Evolutionary conservation across 2,329 filamentous ascomycete species (phyloP), one percentile per base, ranked within the genome.

Genomic region (Berkeleyomyces rouxiae): DNA sequence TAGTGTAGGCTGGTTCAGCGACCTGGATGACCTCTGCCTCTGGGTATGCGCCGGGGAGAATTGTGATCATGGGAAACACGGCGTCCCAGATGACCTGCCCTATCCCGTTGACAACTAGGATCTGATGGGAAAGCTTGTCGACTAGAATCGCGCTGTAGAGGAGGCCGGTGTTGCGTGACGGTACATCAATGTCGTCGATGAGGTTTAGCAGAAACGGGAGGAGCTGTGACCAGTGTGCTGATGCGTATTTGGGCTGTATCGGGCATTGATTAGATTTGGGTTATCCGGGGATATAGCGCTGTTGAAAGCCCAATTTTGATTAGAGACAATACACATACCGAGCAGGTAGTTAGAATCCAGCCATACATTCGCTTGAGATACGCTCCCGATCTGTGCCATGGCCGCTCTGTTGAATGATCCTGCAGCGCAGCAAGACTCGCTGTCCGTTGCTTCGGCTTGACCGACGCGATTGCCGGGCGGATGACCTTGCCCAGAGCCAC

Each of bases 11-110:
- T 5, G 78, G 76, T 4, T 72, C 69, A 0, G 96, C 78, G 2
- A 96, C 74, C 1, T 70, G 68, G 1, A 87, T 69, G 3, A 87
- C 87, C 63, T 93, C 87, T 0, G 78, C 70, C 68, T 88, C 86
- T 0, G 87, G 83, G 0, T 89, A 96, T 49, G 95, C 75, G 10
- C 79, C 82, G 0, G 92, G 91, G 4, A 96, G 77, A 68, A 84
- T 88, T 6, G 86, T 78, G n/a, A 96, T 78, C 43, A 84, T 83
- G 0, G 89, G 87, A 66, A 85, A 79, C 1, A 89, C 73, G 2
- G 84, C 81, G 23, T 89, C 81, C 68, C 85, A 80, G 65, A 92
- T 86, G 36, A 92, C 79, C 11, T 78, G 74, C 31, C 79, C 80
- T 6, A 92, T 80, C 0, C 87, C 87, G 0, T 83, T 87, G 55